phyloP scores from a whole-genome alignment of 2,329 filamentous ascomycete genomes.

The Geosmithia flava region DNA sequence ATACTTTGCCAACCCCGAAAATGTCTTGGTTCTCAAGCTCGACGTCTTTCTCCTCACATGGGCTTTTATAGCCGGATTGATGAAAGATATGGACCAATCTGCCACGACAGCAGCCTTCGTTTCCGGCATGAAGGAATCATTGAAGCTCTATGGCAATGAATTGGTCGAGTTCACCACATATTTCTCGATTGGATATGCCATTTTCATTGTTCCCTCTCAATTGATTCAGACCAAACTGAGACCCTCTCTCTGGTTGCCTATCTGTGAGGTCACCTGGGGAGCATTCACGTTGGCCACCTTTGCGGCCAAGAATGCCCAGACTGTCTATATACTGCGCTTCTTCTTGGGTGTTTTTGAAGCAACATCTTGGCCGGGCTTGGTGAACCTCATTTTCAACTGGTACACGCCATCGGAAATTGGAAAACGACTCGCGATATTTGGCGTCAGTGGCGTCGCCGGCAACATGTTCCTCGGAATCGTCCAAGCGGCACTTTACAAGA shows the following conservation, averaged over 20 bases:
- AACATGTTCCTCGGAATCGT: slow-evolving; percentile 31
- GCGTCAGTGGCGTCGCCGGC: slow-evolving; percentile 27
- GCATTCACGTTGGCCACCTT: slow-evolving; percentile 14
- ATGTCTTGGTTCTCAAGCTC: slow-evolving; percentile 20
- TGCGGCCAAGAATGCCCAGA: slow-evolving; percentile 20
- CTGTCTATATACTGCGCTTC: slow-evolving; percentile 27
- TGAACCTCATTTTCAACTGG: slow-evolving; percentile 28
- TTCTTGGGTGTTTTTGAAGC: slow-evolving; percentile 26
- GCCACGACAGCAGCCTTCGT: slow-evolving; percentile 22
- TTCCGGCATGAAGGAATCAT: slow-evolving; percentile 19
- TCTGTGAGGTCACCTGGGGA: slow-evolving; percentile 20
- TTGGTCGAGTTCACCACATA: slow-evolving; percentile 38
- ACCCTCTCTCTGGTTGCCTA: slow-evolving; percentile 24
- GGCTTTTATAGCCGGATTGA: slow-evolving; percentile 21
- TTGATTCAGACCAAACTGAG: slow-evolving; percentile 24
- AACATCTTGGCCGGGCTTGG: slow-evolving; percentile 23
- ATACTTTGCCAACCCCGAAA: slow-evolving; percentile 15
- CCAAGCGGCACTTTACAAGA: slow-evolving; percentile 27
- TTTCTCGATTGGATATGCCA: slow-evolving; percentile 48
- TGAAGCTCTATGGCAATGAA: slow-evolving; percentile 37
- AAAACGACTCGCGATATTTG: slow-evolving; percentile 27
- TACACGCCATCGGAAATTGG: slow-evolving; percentile 28
- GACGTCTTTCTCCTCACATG: slow-evolving; percentile 20
- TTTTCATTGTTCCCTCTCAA: slow-evolving; percentile 27
- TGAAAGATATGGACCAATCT: slow-evolving; percentile 24